Conservation (phyloP, 2,329 filamentous ascomycete genomes). For the Nigrospora oryzae region DNA sequence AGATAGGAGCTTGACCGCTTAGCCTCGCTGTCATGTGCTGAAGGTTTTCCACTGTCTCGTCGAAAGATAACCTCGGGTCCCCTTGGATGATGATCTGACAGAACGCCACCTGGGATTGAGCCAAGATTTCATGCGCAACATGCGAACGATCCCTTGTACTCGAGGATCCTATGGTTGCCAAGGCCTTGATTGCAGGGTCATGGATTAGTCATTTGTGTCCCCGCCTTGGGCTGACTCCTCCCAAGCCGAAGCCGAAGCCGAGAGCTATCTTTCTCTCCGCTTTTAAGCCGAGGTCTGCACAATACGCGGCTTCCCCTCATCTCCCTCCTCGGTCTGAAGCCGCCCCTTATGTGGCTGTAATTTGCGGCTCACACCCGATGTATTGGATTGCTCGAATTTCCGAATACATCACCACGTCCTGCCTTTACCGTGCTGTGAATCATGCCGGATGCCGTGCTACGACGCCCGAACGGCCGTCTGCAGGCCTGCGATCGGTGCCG, state of each 20-base stretch:
- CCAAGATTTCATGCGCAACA: too few relatives aligned
- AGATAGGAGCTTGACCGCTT: too few relatives aligned
- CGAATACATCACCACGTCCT: not conserved
- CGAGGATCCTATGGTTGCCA: not conserved
- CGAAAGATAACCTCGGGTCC: not conserved
- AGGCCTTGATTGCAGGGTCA: not conserved
- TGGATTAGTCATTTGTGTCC: not conserved
- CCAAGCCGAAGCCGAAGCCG: not conserved
- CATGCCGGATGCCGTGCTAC: not conserved
- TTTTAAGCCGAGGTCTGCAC: not conserved
- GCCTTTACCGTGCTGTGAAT: not conserved
- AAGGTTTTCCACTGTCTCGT: not conserved
- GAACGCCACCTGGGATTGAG: too few relatives aligned
- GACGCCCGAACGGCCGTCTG: conserved; percentile 5
- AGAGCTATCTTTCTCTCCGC: not conserved
- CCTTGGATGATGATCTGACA: not conserved
- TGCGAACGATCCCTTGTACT: too few relatives aligned
- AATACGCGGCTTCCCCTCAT: not conserved
- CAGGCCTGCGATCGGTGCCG: conserved; percentile 7
- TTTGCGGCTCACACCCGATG: too few relatives aligned
- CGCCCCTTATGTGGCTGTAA: too few relatives aligned
- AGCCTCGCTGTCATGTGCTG: too few relatives aligned
- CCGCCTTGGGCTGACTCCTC: not conserved
- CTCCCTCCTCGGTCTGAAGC: not conserved
- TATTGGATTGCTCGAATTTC: not conserved